Conservation (phyloP, 164 flowering plant species). For the Kalanchoe fedtschenkoi region DNA sequence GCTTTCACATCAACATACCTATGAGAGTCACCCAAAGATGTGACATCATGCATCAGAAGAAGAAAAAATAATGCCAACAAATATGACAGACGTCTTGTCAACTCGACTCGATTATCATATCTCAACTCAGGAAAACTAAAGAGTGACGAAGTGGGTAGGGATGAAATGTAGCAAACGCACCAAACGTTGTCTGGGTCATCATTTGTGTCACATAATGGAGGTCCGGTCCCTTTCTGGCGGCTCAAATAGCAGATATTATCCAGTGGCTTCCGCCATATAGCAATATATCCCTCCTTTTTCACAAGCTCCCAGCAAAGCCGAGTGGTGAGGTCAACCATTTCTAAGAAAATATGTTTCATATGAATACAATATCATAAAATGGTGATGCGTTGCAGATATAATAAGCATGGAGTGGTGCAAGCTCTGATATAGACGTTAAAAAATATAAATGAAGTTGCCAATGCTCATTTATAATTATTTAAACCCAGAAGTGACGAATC, state of each 20-base stretch:
- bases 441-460: too few relatives aligned
- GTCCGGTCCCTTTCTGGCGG: constrained; percentile 40
- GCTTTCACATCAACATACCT: constrained; percentile 36
- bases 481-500: too few relatives aligned
- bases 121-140: too few relatives aligned
- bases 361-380: neutral
- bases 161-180: constrained; percentile 25
- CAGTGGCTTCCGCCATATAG: constrained; percentile 73
- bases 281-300: constrained; percentile 69
- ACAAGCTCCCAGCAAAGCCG: constrained; percentile 84
- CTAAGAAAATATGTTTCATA: constrained; percentile 16
- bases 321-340: constrained; percentile 65
- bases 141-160: too few relatives aligned
- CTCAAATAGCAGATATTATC: constrained; percentile 65
- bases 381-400: neutral
- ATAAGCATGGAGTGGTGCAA: neutral
- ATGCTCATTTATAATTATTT: too few relatives aligned
- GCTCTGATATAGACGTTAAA: neutral
- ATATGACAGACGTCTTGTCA: too few relatives aligned
- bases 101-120: too few relatives aligned
- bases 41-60: neutral
- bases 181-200: constrained; percentile 84
- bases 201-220: constrained; percentile 60
- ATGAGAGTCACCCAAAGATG: neutral
- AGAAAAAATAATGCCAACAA: neutral